Evolutionary conservation across 306 rosid genomes (phyloP).

Genomic region (Amphicarpaea edgeworthii): DNA sequence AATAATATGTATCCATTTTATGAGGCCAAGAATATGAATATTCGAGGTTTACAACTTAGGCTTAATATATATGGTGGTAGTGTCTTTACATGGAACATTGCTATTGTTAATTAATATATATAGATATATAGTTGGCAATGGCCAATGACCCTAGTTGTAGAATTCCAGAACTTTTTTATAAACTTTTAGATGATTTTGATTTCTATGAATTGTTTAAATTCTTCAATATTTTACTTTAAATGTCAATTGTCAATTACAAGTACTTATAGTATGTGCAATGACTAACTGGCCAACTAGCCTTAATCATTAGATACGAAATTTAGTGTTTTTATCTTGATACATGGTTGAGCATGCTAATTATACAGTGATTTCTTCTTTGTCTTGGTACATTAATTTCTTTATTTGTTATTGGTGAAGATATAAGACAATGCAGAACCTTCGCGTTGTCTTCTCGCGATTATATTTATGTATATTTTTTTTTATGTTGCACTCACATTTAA

Average conservation of each 20-base stretch:
- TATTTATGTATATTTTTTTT: background rate
- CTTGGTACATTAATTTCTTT: background rate
- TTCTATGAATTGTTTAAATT: background rate
- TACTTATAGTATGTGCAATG: background rate
- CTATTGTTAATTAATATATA: too few species aligned
- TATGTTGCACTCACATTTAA: background rate
- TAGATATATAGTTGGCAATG: too few species aligned
- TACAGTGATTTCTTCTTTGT: background rate
- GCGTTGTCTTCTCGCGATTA: background rate
- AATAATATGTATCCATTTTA: conserved; percentile 40
- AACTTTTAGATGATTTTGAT: background rate
- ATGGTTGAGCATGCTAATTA: background rate
- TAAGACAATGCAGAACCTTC: background rate
- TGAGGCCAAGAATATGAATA: conserved; percentile 19
- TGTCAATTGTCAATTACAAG: background rate
- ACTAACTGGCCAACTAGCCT: background rate
- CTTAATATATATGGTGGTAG: background rate
- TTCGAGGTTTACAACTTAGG: background rate
- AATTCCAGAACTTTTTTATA: background rate
- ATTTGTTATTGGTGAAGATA: background rate
- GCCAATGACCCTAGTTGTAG: background rate
- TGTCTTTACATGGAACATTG: too few species aligned
- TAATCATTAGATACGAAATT: background rate
- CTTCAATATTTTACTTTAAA: background rate
- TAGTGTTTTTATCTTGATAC: background rate